phyloP scores from a whole-genome alignment of 2,329 filamentous ascomycete genomes.

The Thelonectria rubi region DNA sequence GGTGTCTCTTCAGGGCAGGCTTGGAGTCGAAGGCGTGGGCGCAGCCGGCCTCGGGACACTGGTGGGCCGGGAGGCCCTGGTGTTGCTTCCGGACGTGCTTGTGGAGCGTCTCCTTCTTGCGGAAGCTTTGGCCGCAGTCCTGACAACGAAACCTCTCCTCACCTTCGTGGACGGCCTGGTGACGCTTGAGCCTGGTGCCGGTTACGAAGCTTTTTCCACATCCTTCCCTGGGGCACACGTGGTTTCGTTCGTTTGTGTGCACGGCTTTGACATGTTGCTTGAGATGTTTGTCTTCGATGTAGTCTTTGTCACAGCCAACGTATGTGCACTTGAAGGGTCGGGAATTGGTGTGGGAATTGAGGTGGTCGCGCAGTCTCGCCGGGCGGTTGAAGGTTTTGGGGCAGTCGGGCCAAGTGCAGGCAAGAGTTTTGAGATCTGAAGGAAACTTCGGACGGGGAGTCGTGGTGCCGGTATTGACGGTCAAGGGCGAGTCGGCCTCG shows the following conservation, averaged over 20 bases:
- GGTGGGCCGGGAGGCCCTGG: constrained; percentile 74
- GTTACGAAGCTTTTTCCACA: constrained; percentile 87
- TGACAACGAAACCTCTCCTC: constrained; percentile 79
- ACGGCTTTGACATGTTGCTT: constrained; percentile 85
- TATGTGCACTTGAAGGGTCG: constrained; percentile 79
- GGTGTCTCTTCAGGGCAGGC: constrained; percentile 75
- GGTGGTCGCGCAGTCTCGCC: constrained; percentile 79
- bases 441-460: constrained; percentile 65
- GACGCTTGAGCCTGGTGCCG: constrained; percentile 78
- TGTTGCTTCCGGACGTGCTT: constrained; percentile 84
- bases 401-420: constrained; percentile 79
- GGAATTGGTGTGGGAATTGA: constrained; percentile 86
- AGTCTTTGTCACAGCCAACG: constrained; percentile 80
- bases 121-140: constrained; percentile 80
- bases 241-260: constrained; percentile 75
- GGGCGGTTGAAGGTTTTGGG: constrained; percentile 88
- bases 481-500: constrained; percentile 46
- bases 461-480: constrained; percentile 44
- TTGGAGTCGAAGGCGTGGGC: constrained; percentile 76
- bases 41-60: constrained; percentile 72
- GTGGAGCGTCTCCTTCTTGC: constrained; percentile 87
- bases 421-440: constrained; percentile 78
- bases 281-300: constrained; percentile 86
- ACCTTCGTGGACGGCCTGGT: constrained; percentile 78
- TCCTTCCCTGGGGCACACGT: constrained; percentile 74